These are phyloP conservation scores for Typha latifolia DNA, from an alignment of 176 grass and related monocot species.

Conservation along the genomic window DNA sequence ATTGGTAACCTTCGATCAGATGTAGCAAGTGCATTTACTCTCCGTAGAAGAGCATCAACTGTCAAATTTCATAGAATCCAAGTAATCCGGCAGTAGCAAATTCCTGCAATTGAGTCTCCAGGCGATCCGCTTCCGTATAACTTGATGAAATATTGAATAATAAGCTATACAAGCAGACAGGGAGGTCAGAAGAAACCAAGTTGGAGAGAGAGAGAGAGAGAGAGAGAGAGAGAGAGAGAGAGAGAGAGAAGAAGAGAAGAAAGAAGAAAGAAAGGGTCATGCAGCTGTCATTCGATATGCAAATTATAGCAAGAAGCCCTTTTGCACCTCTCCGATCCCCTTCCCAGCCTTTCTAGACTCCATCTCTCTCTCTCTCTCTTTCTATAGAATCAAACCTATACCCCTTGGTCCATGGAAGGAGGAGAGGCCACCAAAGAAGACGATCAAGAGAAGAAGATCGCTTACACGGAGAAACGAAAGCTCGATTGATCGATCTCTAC, in stretches of 20 bases:
- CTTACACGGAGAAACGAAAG: constrained; percentile 18
- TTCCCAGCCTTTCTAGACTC: constrained; percentile 18
- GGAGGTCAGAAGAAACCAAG: constrained; percentile 9
- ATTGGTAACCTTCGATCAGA: too few species aligned
- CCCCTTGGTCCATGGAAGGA: constrained; percentile 3
- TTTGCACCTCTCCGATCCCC: constrained; percentile 24
- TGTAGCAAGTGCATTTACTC: too few species aligned
- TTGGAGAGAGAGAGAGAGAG: background rate
- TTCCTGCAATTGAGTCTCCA: too few species aligned
- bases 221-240: constrained; percentile 1
- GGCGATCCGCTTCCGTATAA: background rate
- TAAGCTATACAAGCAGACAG: background rate
- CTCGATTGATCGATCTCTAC: background rate
- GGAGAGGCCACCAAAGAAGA: constrained; percentile 27
- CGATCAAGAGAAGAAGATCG: constrained; percentile 11
- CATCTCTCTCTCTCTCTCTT: constrained; percentile 9
- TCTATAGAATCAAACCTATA: constrained; percentile 1
- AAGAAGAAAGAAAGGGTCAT: constrained; percentile 34
- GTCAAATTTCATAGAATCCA: too few species aligned
- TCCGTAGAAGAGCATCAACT: too few species aligned
- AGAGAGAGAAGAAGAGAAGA: constrained; percentile 27
- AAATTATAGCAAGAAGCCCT: background rate
- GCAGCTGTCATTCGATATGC: constrained; percentile 63
- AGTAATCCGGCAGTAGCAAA: too few species aligned
- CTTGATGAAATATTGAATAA: background rate